phyloP scores from a whole-genome alignment of 305 asterid species.

The Ajuga reptans region DNA sequence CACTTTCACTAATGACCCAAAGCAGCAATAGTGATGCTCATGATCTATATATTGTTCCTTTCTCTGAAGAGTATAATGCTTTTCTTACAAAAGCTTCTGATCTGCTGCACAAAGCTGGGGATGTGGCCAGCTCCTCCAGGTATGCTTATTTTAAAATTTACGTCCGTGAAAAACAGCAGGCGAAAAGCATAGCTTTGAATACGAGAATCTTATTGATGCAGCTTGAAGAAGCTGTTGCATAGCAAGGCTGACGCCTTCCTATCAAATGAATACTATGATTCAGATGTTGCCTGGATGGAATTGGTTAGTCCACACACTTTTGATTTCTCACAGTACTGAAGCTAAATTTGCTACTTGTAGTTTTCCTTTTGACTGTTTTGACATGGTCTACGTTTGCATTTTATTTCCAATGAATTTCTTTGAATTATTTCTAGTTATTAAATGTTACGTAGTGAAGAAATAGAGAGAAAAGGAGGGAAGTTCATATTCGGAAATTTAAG shows the following conservation, averaged over 20 bases:
- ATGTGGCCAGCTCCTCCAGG: conserved; percentile 62
- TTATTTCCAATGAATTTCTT: background rate
- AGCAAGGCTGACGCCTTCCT: conserved; percentile 84
- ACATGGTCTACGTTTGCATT: background rate
- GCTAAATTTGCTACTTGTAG: conserved; percentile 9
- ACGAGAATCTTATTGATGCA: conserved; percentile 36
- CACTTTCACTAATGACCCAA: conserved; percentile 24
- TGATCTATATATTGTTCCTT: conserved; percentile 72
- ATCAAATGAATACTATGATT: conserved; percentile 87
- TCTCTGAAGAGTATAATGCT: conserved; percentile 60
- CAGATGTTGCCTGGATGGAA: conserved; percentile 98
- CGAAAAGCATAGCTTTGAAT: background rate
- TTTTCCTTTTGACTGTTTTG: background rate
- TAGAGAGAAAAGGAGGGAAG: too few species aligned
- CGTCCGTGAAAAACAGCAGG: background rate
- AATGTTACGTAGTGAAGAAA: too few species aligned
- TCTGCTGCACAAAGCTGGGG: conserved; percentile 76
- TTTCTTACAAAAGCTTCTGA: conserved; percentile 64
- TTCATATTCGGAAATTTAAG: too few species aligned
- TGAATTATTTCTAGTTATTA: too few species aligned
- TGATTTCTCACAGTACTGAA: background rate
- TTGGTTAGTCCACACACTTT: conserved; percentile 50
- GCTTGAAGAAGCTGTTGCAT: conserved; percentile 81
- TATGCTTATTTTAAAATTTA: conserved; percentile 23
- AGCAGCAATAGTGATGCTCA: conserved; percentile 31